Conservation (phyloP, 345 rosid genomes). For the Rhizophora apiculata region DNA sequence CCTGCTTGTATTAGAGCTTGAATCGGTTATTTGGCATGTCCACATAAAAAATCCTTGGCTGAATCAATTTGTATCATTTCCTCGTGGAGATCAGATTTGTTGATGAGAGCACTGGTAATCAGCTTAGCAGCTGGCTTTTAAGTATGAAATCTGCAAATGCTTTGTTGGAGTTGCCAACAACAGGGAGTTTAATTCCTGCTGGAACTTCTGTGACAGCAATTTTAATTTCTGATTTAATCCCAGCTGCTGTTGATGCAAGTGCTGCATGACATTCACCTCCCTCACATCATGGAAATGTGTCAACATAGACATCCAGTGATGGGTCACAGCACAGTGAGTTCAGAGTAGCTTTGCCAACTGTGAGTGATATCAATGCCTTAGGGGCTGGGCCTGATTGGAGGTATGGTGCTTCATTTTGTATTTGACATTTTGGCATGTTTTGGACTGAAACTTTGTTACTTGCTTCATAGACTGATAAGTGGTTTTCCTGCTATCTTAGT, state of each 20-base stretch:
- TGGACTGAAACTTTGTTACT: neutral
- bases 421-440: neutral
- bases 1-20: slow-evolving; percentile 1
- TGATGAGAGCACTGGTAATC: slow-evolving; percentile 92
- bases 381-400: slow-evolving; percentile 90
- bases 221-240: slow-evolving; percentile 55
- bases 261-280: slow-evolving; percentile 30
- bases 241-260: slow-evolving; percentile 22
- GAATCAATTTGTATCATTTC: neutral
- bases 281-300: slow-evolving; percentile 30
- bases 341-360: slow-evolving; percentile 77
- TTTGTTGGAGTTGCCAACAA: slow-evolving; percentile 75
- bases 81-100: slow-evolving; percentile 55
- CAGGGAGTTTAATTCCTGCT: slow-evolving; percentile 54
- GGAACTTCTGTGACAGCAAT: slow-evolving; percentile 74
- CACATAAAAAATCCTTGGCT: neutral
- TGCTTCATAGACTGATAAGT: neutral
- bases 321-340: slow-evolving; percentile 29
- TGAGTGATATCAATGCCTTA: slow-evolving; percentile 88
- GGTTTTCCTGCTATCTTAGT: neutral
- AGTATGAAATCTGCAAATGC: slow-evolving; percentile 94
- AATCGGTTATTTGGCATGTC: slow-evolving; percentile 2
- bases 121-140: slow-evolving; percentile 85
- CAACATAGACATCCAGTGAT: slow-evolving; percentile 25
- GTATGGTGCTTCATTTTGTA: slow-evolving; percentile 35